Evolutionary conservation across 108 stramenopile genomes (phyloP), one percentile per base, ranked within the genome.

Genomic region (Aurantiochytrium sp.): DNA sequence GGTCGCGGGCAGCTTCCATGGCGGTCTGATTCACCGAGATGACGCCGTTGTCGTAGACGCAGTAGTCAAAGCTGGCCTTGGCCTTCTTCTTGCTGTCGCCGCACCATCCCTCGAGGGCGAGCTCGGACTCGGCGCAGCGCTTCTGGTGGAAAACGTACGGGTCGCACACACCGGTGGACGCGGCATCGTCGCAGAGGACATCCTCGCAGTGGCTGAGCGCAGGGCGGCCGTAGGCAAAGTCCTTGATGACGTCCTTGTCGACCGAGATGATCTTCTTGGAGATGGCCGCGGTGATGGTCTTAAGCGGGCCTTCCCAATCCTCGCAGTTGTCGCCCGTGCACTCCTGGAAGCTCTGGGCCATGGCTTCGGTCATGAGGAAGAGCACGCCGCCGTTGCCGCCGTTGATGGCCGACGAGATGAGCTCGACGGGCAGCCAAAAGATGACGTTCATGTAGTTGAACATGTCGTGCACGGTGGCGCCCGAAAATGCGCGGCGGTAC

Each of bases 401-500:
- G 87, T 91, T 88, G 16, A 97, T 88, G 91, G 94, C 94, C 58
- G 91, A 89, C 29, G 93, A 92, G 91, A 92, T 87, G 88, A 93
- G 88, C 91, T 97, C 96, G 28, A 97, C 28, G 21, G 96, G 96
- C 87, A 97, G 94, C 60, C 96, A 91, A 71, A 96, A 60, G n/a
- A 90, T 92, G 14, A 97, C 96, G 71, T 95, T 89, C 83, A 97
- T 88, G 73, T 95, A 94, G 95, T 97, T 97, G 95, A 97, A 97
- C 92, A 95, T 93, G 90, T 97, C 96, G 92, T 97, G 96, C 87
- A 97, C 96, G 23, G 96, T 96, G 88, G 96, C 96, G 60, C 96
- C 96, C 44, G 96, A 95, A 88, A 97, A 97, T 76, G 96, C 96
- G 87, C 95, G 95, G 72, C 96, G 96, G 72, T 96, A 92, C 88